Evolutionary conservation across 1,284 basidiomycete genomes (phyloP).

Genomic region (Cutaneotrichosporon spelunceum): DNA sequence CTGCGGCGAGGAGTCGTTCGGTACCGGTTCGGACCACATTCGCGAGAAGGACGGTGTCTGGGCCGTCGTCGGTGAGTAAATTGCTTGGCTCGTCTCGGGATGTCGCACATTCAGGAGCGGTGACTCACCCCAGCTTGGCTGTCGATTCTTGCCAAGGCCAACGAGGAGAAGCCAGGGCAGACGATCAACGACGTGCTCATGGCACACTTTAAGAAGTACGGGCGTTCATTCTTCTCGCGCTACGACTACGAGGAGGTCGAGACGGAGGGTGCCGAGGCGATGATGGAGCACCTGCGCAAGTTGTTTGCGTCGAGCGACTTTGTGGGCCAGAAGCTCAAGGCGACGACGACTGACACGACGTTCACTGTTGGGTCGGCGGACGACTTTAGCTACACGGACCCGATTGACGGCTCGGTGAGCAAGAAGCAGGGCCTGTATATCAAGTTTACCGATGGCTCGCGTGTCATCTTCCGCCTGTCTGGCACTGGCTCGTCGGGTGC

Average conservation of each 20-base stretch:
- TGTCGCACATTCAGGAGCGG: background rate
- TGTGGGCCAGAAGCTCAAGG: slow-evolving; percentile 63
- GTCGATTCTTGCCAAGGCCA: slow-evolving; percentile 91
- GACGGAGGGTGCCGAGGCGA: slow-evolving; percentile 78
- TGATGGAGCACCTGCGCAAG: slow-evolving; percentile 75
- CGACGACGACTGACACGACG: slow-evolving; percentile 63
- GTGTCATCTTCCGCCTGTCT: slow-evolving; percentile 92
- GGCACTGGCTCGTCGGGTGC: slow-evolving; percentile 95
- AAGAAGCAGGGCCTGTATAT: slow-evolving; percentile 96
- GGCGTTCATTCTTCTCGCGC: slow-evolving; percentile 95
- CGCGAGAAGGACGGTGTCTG: slow-evolving; percentile 98
- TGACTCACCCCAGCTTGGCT: slow-evolving; percentile 72
- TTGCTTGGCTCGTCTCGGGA: background rate
- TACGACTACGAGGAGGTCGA: slow-evolving; percentile 99
- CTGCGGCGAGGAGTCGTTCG: slow-evolving; percentile 98
- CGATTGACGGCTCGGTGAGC: slow-evolving; percentile 88
- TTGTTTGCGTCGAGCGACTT: slow-evolving; percentile 68
- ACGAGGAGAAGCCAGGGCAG: slow-evolving; percentile 70
- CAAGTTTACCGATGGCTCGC: slow-evolving; percentile 82
- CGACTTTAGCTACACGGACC: slow-evolving; percentile 96
- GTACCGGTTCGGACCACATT: slow-evolving; percentile 99
- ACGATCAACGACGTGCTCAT: slow-evolving; percentile 87
- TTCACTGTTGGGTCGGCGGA: slow-evolving; percentile 77
- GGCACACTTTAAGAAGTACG: slow-evolving; percentile 86
- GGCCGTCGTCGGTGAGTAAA: slow-evolving; percentile 77